Conservation (phyloP, 371 early-diverging fungal genomes). For the Lichtheimia ramosa region DNA sequence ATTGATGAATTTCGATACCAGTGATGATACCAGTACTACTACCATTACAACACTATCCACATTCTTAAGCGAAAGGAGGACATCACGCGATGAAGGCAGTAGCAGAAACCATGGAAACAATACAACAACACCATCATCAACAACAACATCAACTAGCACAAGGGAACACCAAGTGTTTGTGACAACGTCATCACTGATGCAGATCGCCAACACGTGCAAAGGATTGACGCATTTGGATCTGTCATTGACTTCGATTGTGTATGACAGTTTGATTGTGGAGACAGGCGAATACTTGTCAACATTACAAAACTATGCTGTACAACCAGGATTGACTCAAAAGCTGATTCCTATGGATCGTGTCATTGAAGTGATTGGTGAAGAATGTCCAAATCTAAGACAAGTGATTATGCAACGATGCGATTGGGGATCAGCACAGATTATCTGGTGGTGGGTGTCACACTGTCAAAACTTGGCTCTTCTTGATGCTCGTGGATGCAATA, state of each 20-base stretch:
- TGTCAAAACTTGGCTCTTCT: constrained; percentile 40
- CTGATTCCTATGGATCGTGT: constrained; percentile 43
- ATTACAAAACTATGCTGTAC: constrained; percentile 51
- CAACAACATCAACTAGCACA: neutral
- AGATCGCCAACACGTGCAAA: constrained; percentile 49
- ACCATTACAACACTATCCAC: neutral
- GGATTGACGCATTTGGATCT: constrained; percentile 49
- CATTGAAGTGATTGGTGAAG: constrained; percentile 43
- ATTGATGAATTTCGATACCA: neutral
- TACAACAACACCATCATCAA: neutral
- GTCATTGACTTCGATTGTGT: constrained; percentile 46
- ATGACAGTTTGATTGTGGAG: constrained; percentile 53
- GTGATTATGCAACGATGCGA: constrained; percentile 57
- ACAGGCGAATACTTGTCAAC: constrained; percentile 64
- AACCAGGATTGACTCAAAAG: constrained; percentile 54
- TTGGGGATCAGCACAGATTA: constrained; percentile 56
- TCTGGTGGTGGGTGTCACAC: constrained; percentile 43
- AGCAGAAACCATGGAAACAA: neutral
- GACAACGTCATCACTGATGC: constrained; percentile 58
- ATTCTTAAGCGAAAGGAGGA: neutral
- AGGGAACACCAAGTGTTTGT: constrained; percentile 34
- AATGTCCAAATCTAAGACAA: constrained; percentile 45
- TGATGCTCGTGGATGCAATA: constrained; percentile 48
- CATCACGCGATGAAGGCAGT: neutral
- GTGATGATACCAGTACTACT: neutral